Evolutionary conservation across 2,329 filamentous ascomycete species (phyloP).

Genomic region (Alternaria rosae): DNA sequence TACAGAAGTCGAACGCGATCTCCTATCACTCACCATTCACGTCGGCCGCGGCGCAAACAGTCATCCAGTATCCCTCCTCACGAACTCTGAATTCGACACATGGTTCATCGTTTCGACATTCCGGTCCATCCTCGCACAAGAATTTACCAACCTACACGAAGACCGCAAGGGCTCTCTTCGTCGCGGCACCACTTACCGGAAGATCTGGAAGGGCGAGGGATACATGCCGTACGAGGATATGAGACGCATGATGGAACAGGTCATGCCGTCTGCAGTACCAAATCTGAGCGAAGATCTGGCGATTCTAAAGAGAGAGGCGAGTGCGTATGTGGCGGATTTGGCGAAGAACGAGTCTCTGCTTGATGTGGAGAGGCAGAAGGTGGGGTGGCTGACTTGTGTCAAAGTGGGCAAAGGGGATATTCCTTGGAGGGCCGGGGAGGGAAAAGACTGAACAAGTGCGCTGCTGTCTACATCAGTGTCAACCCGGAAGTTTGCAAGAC

Average conservation of each 20-base stretch:
- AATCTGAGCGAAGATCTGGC: slow-evolving; percentile 34
- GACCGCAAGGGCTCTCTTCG: slow-evolving; percentile 8
- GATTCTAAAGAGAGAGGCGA: slow-evolving; percentile 36
- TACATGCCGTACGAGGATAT: slow-evolving; percentile 41
- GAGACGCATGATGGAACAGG: slow-evolving; percentile 15
- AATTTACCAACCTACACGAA: slow-evolving; percentile 22
- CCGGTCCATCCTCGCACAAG: slow-evolving; percentile 35
- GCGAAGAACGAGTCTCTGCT: slow-evolving; percentile 35
- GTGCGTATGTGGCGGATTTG: slow-evolving; percentile 20
- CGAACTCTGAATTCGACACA: slow-evolving; percentile 18
- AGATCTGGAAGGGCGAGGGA: slow-evolving; percentile 36
- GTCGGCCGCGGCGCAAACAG: neutral
- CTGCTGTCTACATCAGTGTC: neutral
- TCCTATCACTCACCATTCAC: slow-evolving; percentile 33
- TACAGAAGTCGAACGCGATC: slow-evolving; percentile 28
- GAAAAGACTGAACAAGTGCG: neutral
- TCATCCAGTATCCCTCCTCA: slow-evolving; percentile 2
- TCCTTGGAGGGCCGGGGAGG: slow-evolving; percentile 32
- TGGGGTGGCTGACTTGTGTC: slow-evolving; percentile 49
- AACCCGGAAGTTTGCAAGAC: neutral
- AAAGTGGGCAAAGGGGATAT: slow-evolving; percentile 37
- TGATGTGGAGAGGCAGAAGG: slow-evolving; percentile 32
- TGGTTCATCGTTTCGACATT: slow-evolving; percentile 44
- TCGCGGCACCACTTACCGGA: slow-evolving; percentile 36
- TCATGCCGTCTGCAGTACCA: slow-evolving; percentile 23